Evolutionary conservation across 169 alveolate species (phyloP).

Genomic region (Plasmodium gonderi): DNA sequence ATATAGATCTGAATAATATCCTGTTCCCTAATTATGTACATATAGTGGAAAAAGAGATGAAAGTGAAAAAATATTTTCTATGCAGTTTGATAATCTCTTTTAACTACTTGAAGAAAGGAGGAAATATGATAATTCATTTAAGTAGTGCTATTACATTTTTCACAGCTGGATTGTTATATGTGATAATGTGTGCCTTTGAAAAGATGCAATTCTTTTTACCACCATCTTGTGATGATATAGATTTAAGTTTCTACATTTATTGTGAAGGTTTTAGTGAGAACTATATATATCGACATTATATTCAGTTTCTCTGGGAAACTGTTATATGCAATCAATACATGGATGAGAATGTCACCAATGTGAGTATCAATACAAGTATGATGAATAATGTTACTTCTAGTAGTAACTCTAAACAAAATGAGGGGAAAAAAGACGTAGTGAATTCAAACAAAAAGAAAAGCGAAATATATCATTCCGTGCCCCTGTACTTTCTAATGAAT

Average conservation of each 20-base stretch:
- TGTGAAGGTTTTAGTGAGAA: constrained; percentile 46
- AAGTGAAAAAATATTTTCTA: constrained; percentile 43
- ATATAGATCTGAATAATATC: constrained; percentile 32
- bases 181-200: constrained; percentile 62
- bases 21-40: constrained; percentile 52
- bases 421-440: not conserved
- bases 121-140: constrained; percentile 50
- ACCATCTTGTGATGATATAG: constrained; percentile 71
- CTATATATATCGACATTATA: constrained; percentile 65
- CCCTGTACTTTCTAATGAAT: constrained; percentile 55
- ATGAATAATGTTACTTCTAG: not conserved
- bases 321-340: constrained; percentile 60
- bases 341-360: constrained; percentile 1
- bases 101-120: constrained; percentile 49
- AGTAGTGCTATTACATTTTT: constrained; percentile 64
- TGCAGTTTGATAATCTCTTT: constrained; percentile 58
- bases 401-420: not conserved
- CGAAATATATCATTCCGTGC: constrained; percentile 56
- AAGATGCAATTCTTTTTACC: constrained; percentile 40
- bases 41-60: constrained; percentile 57
- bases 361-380: not conserved
- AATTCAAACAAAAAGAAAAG: constrained; percentile 24
- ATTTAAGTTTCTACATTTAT: constrained; percentile 39
- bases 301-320: constrained; percentile 69
- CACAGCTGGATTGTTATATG: constrained; percentile 67